Percentiles rank a stretch among this genome's conserved stretches.
Evolutionary conservation across 345 rosid genomes (phyloP).

Genomic region (Dipteronia dyeriana): DNA sequence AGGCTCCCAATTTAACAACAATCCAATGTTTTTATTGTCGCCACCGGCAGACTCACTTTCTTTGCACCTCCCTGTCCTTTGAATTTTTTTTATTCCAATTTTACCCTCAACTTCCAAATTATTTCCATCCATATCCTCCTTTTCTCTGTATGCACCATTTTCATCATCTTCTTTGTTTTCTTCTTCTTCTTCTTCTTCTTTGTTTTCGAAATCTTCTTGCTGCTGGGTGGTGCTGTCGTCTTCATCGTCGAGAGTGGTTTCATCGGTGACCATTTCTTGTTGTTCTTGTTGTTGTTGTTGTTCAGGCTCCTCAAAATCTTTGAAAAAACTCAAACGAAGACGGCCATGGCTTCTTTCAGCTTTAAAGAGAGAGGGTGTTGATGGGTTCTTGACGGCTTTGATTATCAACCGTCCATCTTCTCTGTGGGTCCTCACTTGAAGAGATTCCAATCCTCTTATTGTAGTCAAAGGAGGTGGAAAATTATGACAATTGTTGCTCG

Average conservation of each 20-base stretch:
- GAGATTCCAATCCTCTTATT: slow-evolving; percentile 48
- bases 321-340: slow-evolving; percentile 51
- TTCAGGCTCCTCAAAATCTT: slow-evolving; percentile 16
- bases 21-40: slow-evolving; percentile 31
- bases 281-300: not conserved
- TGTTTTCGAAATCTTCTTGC: slow-evolving; percentile 15
- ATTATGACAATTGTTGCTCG: slow-evolving; percentile 24
- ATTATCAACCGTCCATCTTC: slow-evolving; percentile 74
- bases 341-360: slow-evolving; percentile 82
- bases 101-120: slow-evolving; percentile 8
- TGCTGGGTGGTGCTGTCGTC: not conserved
- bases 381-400: slow-evolving; percentile 43
- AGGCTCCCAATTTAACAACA: slow-evolving; percentile 58
- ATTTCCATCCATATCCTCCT: slow-evolving; percentile 22
- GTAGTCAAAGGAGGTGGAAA: slow-evolving; percentile 88
- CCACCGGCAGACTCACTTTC: slow-evolving; percentile 33
- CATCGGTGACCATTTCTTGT: slow-evolving; percentile 11
- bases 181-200: not conserved
- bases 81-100: slow-evolving; percentile 31
- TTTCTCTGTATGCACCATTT: slow-evolving; percentile 10
- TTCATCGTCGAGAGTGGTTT: slow-evolving; percentile 2
- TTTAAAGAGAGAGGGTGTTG: slow-evolving; percentile 37
- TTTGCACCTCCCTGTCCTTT: slow-evolving; percentile 47
- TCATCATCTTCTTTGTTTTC: slow-evolving; percentile 27
- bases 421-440: slow-evolving; percentile 63